Evolutionary conservation across 768 basidiomycete species (phyloP).

Genomic region (Sporobolomyces phaffii): DNA sequence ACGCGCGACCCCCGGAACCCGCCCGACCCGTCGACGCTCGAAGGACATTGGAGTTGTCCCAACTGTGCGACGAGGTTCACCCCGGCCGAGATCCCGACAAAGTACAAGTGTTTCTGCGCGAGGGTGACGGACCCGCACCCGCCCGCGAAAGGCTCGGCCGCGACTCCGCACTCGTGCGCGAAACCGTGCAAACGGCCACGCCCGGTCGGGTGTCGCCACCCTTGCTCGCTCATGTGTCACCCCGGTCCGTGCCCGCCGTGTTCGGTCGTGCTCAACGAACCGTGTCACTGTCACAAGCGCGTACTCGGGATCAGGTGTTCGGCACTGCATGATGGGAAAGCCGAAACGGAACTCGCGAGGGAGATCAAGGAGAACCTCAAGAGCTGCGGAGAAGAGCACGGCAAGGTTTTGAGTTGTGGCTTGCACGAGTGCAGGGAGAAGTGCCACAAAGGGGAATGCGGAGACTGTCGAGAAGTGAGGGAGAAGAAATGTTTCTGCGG

Average conservation of each 20-base stretch:
- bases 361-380: slow-evolving; percentile 47
- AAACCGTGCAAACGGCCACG: slow-evolving; percentile 55
- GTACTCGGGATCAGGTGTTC: slow-evolving; percentile 60
- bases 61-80: slow-evolving; percentile 69
- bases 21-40: slow-evolving; percentile 51
- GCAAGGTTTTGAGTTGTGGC: slow-evolving; percentile 42
- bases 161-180: slow-evolving; percentile 60
- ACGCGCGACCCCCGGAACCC: slow-evolving; percentile 28
- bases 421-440: slow-evolving; percentile 60
- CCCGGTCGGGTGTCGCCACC: slow-evolving; percentile 60
- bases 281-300: slow-evolving; percentile 70
- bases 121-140: slow-evolving; percentile 65
- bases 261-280: slow-evolving; percentile 64
- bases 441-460: slow-evolving; percentile 76
- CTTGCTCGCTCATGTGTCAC: slow-evolving; percentile 72
- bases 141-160: slow-evolving; percentile 58
- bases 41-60: slow-evolving; percentile 86
- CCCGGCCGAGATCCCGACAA: slow-evolving; percentile 25
- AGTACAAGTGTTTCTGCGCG: slow-evolving; percentile 74
- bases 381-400: slow-evolving; percentile 57
- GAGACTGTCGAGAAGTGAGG: slow-evolving; percentile 57
- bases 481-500: slow-evolving; percentile 73
- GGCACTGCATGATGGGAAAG: slow-evolving; percentile 43
- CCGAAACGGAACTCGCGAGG: slow-evolving; percentile 24
- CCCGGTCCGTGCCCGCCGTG: slow-evolving; percentile 97